phyloP scores from a whole-genome alignment of 352 stramenopile genomes.

The Pythium rhizo-oryzae region DNA sequence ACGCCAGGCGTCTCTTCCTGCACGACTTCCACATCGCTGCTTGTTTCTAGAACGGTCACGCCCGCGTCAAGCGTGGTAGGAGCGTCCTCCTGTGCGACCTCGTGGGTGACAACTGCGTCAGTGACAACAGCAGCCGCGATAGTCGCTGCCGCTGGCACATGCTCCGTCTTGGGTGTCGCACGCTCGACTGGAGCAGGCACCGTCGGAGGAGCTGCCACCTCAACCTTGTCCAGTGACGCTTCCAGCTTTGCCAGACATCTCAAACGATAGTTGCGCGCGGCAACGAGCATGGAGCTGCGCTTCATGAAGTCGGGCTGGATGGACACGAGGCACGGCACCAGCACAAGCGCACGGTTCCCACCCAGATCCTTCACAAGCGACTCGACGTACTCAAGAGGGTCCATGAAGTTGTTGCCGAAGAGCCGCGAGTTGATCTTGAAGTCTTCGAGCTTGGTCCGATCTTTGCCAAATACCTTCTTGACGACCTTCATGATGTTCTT shows the following conservation, averaged over 20 bases:
- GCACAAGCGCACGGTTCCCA: conserved; percentile 51
- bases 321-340: conserved; percentile 67
- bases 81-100: too few species aligned
- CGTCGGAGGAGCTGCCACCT: neutral
- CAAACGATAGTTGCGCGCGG: conserved; percentile 53
- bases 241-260: conserved; percentile 46
- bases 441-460: conserved; percentile 62
- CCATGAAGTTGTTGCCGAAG: conserved; percentile 84
- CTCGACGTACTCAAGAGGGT: conserved; percentile 66
- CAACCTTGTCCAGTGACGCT: conserved; percentile 29
- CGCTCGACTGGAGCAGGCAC: neutral
- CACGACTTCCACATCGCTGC: neutral
- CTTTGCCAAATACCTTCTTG: conserved; percentile 66
- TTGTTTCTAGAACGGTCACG: neutral
- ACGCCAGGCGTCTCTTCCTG: neutral
- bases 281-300: conserved; percentile 52
- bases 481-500: conserved; percentile 72
- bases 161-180: neutral
- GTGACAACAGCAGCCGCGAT: neutral
- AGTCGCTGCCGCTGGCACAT: neutral
- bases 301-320: conserved; percentile 70
- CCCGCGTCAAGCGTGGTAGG: too few species aligned
- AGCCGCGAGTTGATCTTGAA: conserved; percentile 85
- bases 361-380: conserved; percentile 65
- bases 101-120: too few species aligned